These are phyloP conservation scores for Sclerotinia subarctica DNA, from an alignment of 2,329 filamentous ascomycete species.

Conservation along the genomic window DNA sequence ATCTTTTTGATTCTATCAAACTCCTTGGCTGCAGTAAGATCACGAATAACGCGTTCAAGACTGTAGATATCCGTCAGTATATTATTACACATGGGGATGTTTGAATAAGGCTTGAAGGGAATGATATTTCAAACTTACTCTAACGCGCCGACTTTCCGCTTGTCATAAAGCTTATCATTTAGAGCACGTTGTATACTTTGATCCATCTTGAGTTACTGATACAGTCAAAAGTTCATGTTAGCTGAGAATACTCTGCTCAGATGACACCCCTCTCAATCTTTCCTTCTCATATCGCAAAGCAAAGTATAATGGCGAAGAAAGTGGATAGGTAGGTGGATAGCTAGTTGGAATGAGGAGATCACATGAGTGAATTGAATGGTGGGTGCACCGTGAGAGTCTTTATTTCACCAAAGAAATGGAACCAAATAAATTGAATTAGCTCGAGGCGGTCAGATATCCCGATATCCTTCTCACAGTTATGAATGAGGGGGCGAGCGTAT, in stretches of 20 bases:
- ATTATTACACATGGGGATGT: not conserved
- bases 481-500: not conserved
- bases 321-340: constrained; percentile 13
- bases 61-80: constrained; percentile 45
- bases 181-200: constrained; percentile 82
- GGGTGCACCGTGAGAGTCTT: constrained; percentile 2
- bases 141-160: constrained; percentile 91
- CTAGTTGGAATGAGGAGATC: constrained; percentile 10
- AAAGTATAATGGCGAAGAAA: constrained; percentile 10
- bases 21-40: constrained; percentile 73
- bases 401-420: constrained; percentile 8
- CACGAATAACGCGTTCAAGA: constrained; percentile 85
- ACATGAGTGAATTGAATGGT: constrained; percentile 15
- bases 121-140: constrained; percentile 62
- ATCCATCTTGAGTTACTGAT: constrained; percentile 62
- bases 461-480: not conserved
- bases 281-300: constrained; percentile 18
- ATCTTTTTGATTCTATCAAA: constrained; percentile 79
- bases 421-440: not conserved
- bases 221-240: not conserved
- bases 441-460: not conserved
- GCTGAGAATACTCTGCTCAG: constrained; percentile 12
- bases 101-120: not conserved
- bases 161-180: constrained; percentile 98
- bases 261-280: constrained; percentile 1